phyloP scores from a whole-genome alignment of 805 yeast species.

The Nakazawaea siamensis region DNA sequence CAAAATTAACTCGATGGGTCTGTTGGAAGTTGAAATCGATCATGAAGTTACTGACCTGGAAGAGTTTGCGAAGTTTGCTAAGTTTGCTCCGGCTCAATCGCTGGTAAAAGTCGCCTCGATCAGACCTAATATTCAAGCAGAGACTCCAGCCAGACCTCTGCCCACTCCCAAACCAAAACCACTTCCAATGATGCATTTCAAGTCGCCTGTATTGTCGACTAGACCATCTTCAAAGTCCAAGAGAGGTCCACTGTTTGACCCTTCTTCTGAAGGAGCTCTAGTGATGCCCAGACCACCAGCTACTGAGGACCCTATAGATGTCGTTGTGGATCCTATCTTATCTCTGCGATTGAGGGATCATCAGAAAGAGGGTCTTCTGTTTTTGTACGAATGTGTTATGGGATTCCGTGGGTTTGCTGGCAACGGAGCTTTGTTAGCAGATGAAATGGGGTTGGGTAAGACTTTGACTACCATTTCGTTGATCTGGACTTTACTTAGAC shows the following conservation, averaged over 20 bases:
- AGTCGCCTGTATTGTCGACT: background rate
- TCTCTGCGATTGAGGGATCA: constrained; percentile 62
- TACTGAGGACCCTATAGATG: constrained; percentile 25
- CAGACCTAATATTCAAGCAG: no score
- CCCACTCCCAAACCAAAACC: background rate
- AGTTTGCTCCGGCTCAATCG: background rate
- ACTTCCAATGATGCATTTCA: background rate
- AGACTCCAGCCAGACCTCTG: background rate
- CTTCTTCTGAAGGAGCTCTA: constrained; percentile 26
- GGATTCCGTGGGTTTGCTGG: constrained; percentile 47
- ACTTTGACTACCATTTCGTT: constrained; percentile 80
- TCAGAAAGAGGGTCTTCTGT: constrained; percentile 77
- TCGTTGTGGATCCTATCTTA: constrained; percentile 54
- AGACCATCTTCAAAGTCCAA: background rate
- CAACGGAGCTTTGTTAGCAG: constrained; percentile 80
- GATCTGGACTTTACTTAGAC: constrained; percentile 75
- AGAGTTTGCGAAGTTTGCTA: constrained; percentile 14
- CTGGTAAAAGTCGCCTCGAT: background rate
- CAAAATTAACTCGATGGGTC: constrained; percentile 40
- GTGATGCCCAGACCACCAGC: constrained; percentile 27
- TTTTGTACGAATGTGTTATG: constrained; percentile 77
- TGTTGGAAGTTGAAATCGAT: constrained; percentile 57
- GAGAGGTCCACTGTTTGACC: constrained; percentile 30
- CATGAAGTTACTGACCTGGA: constrained; percentile 26
- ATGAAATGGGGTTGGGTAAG: constrained; percentile 95